Evolutionary conservation across 1,284 basidiomycete species (phyloP), one percentile per base, ranked within the genome.

Genomic region (Uromyces viciae-fabae): DNA sequence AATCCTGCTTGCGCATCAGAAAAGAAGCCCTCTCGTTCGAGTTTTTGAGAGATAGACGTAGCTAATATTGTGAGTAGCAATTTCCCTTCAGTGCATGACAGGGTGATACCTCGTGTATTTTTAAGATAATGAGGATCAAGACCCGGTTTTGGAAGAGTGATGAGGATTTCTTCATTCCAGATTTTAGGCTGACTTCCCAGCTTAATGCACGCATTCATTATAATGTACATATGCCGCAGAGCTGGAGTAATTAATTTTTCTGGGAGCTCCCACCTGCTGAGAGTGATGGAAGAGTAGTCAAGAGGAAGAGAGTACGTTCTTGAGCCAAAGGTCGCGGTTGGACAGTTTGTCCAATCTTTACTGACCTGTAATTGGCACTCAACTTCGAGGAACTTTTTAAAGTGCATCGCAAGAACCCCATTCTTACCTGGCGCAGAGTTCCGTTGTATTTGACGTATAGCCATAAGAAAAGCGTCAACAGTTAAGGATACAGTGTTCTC

Each of bases 51-150:
- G 5, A 77, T 77, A 17, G 52, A 1, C 36, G 9, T n/a, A 28
- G 60, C 42, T 0, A 68, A 0, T 17, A 77, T 77, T 0, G 60
- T 77, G 5, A 54, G 19, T 2, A 77, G 42, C 17, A 77, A 49
- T 31, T 77, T 77, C 14, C 46, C 60, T 14, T 66, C 60, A 28
- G 75, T 38, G 15, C 43, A 66, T 4, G 75, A 77, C 0, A 77
- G 62, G 2, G 62, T 77, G 2, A 68, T 77, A 25, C 62, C 75
- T 28, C 62, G 31, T 19, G 60, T 77, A 15, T 77, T 77, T 8
- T 42, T 52, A 7, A 68, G 17, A 0, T 17, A 28, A 1, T 22
- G 8, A 0, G 62, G 62, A 31, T 77, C 75, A n/a, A 49, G 73
- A 17, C 73, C 54, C 2, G 73, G 73, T 43, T 75, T 75, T 0